Evolutionary conservation across 1,139 yeast species (phyloP), one percentile per base, ranked within the genome.

Genomic region (Saccharomyces hybrid): DNA sequence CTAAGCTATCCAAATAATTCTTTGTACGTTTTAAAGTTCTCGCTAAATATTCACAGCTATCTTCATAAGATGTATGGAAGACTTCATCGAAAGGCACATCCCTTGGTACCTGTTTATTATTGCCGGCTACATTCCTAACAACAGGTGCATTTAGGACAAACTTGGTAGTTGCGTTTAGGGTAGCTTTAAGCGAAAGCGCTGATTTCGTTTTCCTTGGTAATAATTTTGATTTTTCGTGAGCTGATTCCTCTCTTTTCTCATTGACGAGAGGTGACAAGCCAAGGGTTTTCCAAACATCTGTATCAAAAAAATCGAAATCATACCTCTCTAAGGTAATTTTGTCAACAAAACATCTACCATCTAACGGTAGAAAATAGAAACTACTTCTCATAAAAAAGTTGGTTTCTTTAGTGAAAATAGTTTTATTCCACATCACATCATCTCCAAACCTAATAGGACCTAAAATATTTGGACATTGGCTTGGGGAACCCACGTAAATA

Each of bases 331-430:
- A 75, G 0, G 86, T 80, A 3, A 77, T 72, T 49, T 71, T 75
- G 65, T 89, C 83, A 51, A 82, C 80, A 67, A 89, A 89, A 48
- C 88, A 83, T 34, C 82, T 76, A 4, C 96, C 96, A 61, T 81
- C 78, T n/a, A 81, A 69, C 0, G 97, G 97, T 47, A 90, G 70
- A 67, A 90, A 89, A 42, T 82, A 77, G 69, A 81, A 89, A 54
- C 91, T 82, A 41, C 93, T 84, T 63, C 97, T 78, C 96, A 90
- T 88, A 76, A 88, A 81, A 68, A 90, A 90, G 66, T 88, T 89
- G 9, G 85, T 86, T 66, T 88, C 95, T 41, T 85, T 83, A 1
- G 96, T 86, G 52, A 90, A 73, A 30, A 90, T 80, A 61, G 82
- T 83, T 57, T 85, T 86, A 63, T 88, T 85, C 53, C 88, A 75